These are phyloP conservation scores for Colletotrichum chrysophilum DNA, from an alignment of 2,329 filamentous ascomycete species.

Conservation along the genomic window DNA sequence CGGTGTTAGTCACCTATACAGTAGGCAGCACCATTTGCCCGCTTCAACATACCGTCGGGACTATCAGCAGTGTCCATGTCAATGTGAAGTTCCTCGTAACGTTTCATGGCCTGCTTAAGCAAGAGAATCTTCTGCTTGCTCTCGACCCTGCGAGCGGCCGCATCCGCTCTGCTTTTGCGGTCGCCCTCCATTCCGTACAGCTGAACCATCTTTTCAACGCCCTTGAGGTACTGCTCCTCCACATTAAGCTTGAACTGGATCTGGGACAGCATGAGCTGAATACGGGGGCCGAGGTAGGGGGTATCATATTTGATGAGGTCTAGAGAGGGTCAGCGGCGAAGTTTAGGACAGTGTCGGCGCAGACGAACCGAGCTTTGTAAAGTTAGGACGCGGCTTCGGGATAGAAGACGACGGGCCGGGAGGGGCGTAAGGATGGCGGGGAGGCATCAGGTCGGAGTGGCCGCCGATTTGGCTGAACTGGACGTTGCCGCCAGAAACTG, in stretches of 20 bases:
- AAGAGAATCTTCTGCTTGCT: constrained; percentile 98
- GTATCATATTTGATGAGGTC: constrained; percentile 99
- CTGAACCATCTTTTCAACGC: constrained; percentile 99
- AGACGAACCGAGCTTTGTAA: constrained; percentile 87
- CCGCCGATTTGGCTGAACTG: constrained; percentile 65
- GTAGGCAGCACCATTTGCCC: not conserved
- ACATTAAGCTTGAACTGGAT: constrained; percentile 99
- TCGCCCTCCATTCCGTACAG: constrained; percentile 98
- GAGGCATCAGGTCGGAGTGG: constrained; percentile 78
- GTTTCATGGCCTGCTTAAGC: constrained; percentile 91
- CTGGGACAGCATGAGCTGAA: constrained; percentile 98
- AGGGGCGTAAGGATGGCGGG: constrained; percentile 78
- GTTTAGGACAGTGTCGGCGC: not conserved
- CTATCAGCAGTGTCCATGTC: constrained; percentile 83
- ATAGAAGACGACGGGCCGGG: constrained; percentile 70
- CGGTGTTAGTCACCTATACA: not conserved
- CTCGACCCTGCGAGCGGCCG: constrained; percentile 86
- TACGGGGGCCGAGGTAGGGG: constrained; percentile 91
- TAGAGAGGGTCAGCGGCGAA: constrained; percentile 39
- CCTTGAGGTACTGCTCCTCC: constrained; percentile 98
- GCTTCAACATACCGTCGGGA: constrained; percentile 71
- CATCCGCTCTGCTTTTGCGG: constrained; percentile 92
- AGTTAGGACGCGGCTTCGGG: constrained; percentile 84
- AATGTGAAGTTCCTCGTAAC: constrained; percentile 97
- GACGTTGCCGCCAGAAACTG: constrained; percentile 67